phyloP scores from a whole-genome alignment of 345 rosid species.

The Corchorus capsularis region DNA sequence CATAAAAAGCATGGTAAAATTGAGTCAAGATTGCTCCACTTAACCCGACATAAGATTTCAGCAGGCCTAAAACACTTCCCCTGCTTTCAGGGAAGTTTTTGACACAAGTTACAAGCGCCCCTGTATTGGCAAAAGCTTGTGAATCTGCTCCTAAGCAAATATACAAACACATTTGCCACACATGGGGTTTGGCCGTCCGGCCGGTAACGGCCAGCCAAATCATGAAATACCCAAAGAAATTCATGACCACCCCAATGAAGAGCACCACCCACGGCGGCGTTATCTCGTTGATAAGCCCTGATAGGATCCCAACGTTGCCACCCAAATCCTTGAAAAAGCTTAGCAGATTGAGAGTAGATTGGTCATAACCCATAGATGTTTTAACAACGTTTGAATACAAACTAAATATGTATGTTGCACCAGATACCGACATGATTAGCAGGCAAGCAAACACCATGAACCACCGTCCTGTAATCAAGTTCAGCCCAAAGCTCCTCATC shows the following conservation, averaged over 20 bases:
- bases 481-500: constrained; percentile 37
- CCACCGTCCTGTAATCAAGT: constrained; percentile 44
- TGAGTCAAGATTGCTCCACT: constrained; percentile 56
- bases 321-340: constrained; percentile 56
- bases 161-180: constrained; percentile 56
- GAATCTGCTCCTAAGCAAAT: constrained; percentile 56
- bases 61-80: constrained; percentile 48
- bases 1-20: constrained; percentile 44
- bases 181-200: constrained; percentile 35
- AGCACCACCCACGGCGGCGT: constrained; percentile 50
- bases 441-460: constrained; percentile 47
- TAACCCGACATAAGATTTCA: constrained; percentile 50
- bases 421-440: constrained; percentile 45
- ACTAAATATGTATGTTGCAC: constrained; percentile 55
- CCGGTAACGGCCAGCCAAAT: constrained; percentile 46
- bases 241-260: constrained; percentile 41
- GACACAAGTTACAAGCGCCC: constrained; percentile 50
- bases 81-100: constrained; percentile 58
- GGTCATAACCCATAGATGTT: constrained; percentile 42
- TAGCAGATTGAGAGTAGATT: constrained; percentile 46
- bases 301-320: constrained; percentile 47
- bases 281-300: constrained; percentile 46
- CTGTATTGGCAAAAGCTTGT: constrained; percentile 52
- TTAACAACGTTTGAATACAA: constrained; percentile 48
- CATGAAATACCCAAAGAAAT: constrained; percentile 47